These are phyloP conservation scores for Aeschynomene evenia DNA, from an alignment of 306 rosid species.

Conservation along the genomic window DNA sequence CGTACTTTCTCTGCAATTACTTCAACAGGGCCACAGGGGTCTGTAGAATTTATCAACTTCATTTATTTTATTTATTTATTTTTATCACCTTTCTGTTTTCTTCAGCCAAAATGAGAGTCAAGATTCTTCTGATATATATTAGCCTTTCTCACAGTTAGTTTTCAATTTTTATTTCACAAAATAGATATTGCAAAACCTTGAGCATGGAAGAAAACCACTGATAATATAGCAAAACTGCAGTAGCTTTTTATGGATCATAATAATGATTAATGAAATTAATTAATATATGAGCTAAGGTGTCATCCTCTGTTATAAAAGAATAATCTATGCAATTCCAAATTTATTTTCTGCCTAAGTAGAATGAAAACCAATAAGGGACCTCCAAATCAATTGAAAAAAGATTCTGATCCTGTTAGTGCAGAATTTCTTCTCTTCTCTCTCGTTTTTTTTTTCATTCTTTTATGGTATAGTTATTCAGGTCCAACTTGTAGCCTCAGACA, in stretches of 20 bases:
- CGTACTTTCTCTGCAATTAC: no score
- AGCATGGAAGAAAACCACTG: background rate
- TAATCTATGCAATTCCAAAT: conserved; percentile 10
- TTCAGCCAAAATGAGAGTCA: background rate
- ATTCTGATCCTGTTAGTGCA: conserved; percentile 1
- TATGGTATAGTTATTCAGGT: background rate
- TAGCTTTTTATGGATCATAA: conserved; percentile 22
- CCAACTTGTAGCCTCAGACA: conserved; percentile 47
- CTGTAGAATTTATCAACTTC: no score
- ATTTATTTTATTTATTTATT: no score
- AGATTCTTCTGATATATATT: background rate
- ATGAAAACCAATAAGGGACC: background rate
- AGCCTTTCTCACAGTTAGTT: background rate
- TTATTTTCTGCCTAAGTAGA: conserved; percentile 12
- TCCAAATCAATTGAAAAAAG: conserved; percentile 14
- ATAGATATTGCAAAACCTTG: background rate
- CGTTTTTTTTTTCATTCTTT: background rate
- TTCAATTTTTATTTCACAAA: no score
- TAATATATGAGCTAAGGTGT: conserved; percentile 8
- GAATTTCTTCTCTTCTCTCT: no score
- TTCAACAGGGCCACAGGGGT: no score
- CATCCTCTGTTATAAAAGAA: conserved; percentile 18
- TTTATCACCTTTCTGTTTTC: background rate
- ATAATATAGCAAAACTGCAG: conserved; percentile 16
- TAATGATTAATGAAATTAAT: conserved; percentile 10